Conservation (phyloP, 805 yeast species). For the Zygoascus bituminiphila region DNA sequence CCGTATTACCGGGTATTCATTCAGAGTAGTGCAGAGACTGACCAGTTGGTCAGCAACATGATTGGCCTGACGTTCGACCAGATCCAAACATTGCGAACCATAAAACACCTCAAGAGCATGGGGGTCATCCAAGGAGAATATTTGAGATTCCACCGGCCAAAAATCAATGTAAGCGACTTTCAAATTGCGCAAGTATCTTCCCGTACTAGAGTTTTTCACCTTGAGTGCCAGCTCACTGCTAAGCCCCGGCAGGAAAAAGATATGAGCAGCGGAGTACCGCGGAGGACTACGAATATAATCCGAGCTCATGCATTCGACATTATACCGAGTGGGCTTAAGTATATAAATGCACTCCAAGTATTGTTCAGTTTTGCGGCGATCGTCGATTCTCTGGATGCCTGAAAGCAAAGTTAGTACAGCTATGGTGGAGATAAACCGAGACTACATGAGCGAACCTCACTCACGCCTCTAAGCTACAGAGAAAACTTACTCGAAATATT, state of each 20-base stretch:
- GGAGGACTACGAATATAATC: slow-evolving; percentile 60
- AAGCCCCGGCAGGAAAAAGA: slow-evolving; percentile 59
- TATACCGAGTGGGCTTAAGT: slow-evolving; percentile 58
- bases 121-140: slow-evolving; percentile 58
- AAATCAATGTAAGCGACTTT: slow-evolving; percentile 41
- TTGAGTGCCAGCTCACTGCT: slow-evolving; percentile 18
- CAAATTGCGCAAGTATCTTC: slow-evolving; percentile 25
- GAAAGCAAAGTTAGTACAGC: slow-evolving; percentile 1
- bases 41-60: slow-evolving; percentile 58
- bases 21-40: slow-evolving; percentile 65
- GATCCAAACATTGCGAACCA: slow-evolving; percentile 52
- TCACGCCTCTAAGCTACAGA: no score
- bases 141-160: slow-evolving; percentile 60
- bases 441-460: neutral
- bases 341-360: slow-evolving; percentile 76
- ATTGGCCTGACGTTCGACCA: slow-evolving; percentile 50
- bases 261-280: slow-evolving; percentile 68
- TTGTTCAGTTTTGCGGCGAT: slow-evolving; percentile 49
- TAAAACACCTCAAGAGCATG: slow-evolving; percentile 64
- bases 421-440: no score
- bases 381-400: slow-evolving; percentile 36
- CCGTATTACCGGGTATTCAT: slow-evolving; percentile 83
- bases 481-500: slow-evolving; percentile 34
- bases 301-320: slow-evolving; percentile 66
- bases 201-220: slow-evolving; percentile 22